A percentile compares a stretch with the other conserved stretches of the same genome.
These are phyloP conservation scores for Hemisphaericaspora xylanilytica DNA, from an alignment of 1,139 yeast genomes.

Conservation along the genomic window DNA sequence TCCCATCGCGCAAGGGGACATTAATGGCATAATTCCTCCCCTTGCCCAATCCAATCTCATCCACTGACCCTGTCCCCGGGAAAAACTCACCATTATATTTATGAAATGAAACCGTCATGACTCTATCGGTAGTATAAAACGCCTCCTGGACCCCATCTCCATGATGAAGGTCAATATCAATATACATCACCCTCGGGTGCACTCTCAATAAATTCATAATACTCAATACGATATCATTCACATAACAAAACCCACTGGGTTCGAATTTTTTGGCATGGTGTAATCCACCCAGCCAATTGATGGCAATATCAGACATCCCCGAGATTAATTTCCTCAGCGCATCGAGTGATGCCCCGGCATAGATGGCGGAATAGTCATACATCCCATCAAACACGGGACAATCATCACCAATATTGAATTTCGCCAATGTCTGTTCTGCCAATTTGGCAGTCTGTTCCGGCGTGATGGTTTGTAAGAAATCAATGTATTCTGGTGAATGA, in stretches of 20 bases:
- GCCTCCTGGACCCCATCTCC: conserved; percentile 99
- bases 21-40: conserved; percentile 87
- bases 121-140: conserved; percentile 90
- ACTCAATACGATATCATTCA: conserved; percentile 90
- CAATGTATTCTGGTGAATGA: conserved; percentile 85
- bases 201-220: conserved; percentile 78
- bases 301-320: conserved; percentile 91
- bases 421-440: conserved; percentile 54
- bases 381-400: conserved; percentile 97
- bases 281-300: conserved; percentile 95
- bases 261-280: conserved; percentile 96
- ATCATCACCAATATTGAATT: conserved; percentile 94
- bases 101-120: conserved; percentile 93
- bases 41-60: conserved; percentile 82
- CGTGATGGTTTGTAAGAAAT: conserved; percentile 74
- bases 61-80: conserved; percentile 92
- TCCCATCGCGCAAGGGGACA: conserved; percentile 94
- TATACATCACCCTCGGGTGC: conserved; percentile 87
- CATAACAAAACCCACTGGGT: conserved; percentile 94
- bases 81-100: conserved; percentile 93
- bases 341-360: conserved; percentile 91
- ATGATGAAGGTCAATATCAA: conserved; percentile 94
- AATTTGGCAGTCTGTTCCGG: conserved; percentile 72
- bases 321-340: conserved; percentile 82
- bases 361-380: conserved; percentile 80